Evolutionary conservation across 2,329 filamentous ascomycete genomes (phyloP), one percentile per base, ranked within the genome.

Genomic region (Leptodontidium sp.): DNA sequence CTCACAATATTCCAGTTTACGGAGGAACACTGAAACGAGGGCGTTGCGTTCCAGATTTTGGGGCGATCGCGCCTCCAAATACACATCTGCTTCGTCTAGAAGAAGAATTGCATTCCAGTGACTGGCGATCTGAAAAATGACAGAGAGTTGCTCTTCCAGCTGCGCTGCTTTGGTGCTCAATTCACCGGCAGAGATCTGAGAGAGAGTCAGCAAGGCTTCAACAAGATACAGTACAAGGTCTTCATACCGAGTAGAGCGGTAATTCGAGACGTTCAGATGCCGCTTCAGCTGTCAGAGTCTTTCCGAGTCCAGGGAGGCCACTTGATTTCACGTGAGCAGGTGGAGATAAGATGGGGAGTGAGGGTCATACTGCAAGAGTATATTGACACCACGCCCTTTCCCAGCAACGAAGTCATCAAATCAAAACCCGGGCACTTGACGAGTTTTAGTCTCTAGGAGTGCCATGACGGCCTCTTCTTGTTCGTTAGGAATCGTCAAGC

Each of bases 101-200:
- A 73, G 67, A 53, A 73, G 40, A 35, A 72, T 58, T 49, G 66
- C 61, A 61, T 68, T 66, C 67, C 65, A 74, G 9, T 65, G 79
- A 0, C 79, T 80, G 6, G 84, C 84, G 71, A 84, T 81, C 68
- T 81, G 77, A 40, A 87, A 84, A 35, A 82, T 78, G 15, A 78
- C 76, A 71, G 82, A 81, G 68, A 87, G 76, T 61, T 82, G 82
- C 11, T 76, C 74, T 15, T 84, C 49, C 1, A 59, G n/a, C 29
- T n/a, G 43, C 12, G n/a, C 61, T 61, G 66, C 52, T 6, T 24
- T 58, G 14, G n/a, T 68, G 6, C 26, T 15, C 15, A 68, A 32
- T 29, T 68, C 53, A 4, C 62, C 55, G 40, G 61, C 62, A 21
- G 62, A 68, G 29, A 68, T 49, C 45, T 58, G n/a, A 7, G 58